Evolutionary conservation across 73 alveolate species (phyloP).

Genomic region (Blepharisma stoltei): DNA sequence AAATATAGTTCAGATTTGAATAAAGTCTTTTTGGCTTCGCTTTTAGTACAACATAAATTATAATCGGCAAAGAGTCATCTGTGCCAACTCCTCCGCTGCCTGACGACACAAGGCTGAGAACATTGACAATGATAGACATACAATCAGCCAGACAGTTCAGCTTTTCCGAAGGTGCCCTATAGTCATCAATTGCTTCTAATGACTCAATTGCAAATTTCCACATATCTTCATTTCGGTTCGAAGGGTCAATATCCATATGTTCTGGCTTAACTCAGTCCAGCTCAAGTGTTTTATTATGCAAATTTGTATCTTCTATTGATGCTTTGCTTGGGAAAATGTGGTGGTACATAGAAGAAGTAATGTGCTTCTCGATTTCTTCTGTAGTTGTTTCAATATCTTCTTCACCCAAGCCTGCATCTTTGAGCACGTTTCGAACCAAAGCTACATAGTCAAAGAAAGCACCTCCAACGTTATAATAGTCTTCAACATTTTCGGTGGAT

Average conservation of each 20-base stretch:
- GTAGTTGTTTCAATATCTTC: not conserved
- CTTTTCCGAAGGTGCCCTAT: slow-evolving; percentile 26
- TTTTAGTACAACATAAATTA: slow-evolving; percentile 15
- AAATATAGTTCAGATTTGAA: slow-evolving; percentile 26
- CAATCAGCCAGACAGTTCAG: slow-evolving; percentile 15
- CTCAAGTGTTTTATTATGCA: slow-evolving; percentile 13
- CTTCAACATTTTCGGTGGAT: not conserved
- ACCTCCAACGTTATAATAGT: slow-evolving; percentile 19
- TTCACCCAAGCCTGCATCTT: not conserved
- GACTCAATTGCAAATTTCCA: slow-evolving; percentile 27
- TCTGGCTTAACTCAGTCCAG: slow-evolving; percentile 16
- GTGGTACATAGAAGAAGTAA: slow-evolving; percentile 19
- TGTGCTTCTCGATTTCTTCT: slow-evolving; percentile 22
- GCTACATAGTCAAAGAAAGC: slow-evolving; percentile 16
- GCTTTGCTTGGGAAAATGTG: slow-evolving; percentile 26
- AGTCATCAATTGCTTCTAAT: not conserved
- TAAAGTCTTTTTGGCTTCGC: slow-evolving; percentile 5
- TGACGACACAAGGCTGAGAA: not conserved
- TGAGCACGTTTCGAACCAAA: not conserved
- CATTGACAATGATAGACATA: slow-evolving; percentile 13
- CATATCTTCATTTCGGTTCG: slow-evolving; percentile 27
- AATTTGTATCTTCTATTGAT: slow-evolving; percentile 4
- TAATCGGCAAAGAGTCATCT: slow-evolving; percentile 27
- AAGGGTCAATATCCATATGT: slow-evolving; percentile 25
- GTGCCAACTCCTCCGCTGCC: slow-evolving; percentile 24